Conservation (phyloP, 139 green algal genomes). For the Tetradesmus obliquus region DNA sequence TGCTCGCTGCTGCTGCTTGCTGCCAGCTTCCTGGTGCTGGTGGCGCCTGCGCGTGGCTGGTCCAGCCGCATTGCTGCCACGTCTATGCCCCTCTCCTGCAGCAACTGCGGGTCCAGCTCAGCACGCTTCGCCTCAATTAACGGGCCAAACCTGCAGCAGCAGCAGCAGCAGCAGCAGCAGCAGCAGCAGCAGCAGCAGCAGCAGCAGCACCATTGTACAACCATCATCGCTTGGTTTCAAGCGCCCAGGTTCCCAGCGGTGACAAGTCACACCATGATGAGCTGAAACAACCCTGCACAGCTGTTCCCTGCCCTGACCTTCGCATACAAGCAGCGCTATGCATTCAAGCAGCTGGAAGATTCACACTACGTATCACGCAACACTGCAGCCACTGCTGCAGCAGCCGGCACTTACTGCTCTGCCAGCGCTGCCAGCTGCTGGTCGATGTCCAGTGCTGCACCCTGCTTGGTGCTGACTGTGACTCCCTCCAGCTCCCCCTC, state of each 20-base stretch:
- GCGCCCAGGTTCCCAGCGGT: too few species aligned
- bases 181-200: background rate
- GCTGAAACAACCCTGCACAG: too few species aligned
- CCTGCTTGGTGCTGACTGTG: background rate
- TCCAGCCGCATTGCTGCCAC: background rate
- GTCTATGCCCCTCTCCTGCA: background rate
- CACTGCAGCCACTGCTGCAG: background rate
- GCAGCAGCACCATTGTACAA: too few species aligned
- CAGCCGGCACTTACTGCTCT: background rate
- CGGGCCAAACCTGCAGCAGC: background rate
- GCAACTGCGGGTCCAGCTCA: slow-evolving; percentile 4
- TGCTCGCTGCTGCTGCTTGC: background rate
- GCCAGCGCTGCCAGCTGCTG: background rate
- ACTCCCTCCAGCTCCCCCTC: background rate
- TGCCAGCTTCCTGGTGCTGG: background rate
- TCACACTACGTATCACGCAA: too few species aligned
- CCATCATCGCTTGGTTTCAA: too few species aligned
- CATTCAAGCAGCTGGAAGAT: too few species aligned
- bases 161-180: background rate
- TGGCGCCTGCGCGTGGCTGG: background rate
- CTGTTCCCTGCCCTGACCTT: too few species aligned
- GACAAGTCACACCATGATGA: too few species aligned
- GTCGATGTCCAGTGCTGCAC: background rate
- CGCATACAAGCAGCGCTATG: too few species aligned
- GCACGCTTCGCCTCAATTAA: background rate